These are phyloP conservation scores for Rhodotorula sp. DNA, from an alignment of 1,284 basidiomycete genomes.

Conservation along the genomic window DNA sequence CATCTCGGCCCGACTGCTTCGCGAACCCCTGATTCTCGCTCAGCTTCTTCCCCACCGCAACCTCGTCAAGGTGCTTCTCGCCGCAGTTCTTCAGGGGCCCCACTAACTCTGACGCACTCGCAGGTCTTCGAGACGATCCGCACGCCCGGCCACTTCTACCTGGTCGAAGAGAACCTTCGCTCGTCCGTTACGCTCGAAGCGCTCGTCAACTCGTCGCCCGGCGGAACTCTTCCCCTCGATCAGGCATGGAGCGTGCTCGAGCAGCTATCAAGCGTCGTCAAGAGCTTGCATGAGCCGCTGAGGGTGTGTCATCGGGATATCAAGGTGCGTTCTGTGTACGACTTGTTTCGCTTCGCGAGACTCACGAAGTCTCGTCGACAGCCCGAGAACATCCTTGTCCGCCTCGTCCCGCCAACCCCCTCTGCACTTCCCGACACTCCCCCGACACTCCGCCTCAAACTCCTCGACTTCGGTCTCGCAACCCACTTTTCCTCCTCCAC, in stretches of 20 bases:
- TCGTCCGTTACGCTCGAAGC: slow-evolving; percentile 52
- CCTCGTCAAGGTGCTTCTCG: slow-evolving; percentile 48
- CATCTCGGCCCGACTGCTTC: slow-evolving; percentile 57
- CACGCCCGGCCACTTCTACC: slow-evolving; percentile 59
- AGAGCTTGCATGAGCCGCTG: slow-evolving; percentile 55
- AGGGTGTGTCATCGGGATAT: slow-evolving; percentile 59
- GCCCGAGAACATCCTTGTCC: slow-evolving; percentile 53
- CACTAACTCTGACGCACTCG: neutral
- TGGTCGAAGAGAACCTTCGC: slow-evolving; percentile 56
- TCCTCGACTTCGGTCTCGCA: slow-evolving; percentile 59
- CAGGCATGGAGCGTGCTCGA: slow-evolving; percentile 52
- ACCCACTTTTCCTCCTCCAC: slow-evolving; percentile 59
- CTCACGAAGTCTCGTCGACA: neutral
- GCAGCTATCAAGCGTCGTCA: slow-evolving; percentile 57
- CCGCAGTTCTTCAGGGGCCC: no score
- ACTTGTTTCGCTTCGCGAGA: neutral
- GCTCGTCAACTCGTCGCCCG: slow-evolving; percentile 42
- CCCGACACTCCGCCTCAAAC: slow-evolving; percentile 49
- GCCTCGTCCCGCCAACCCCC: slow-evolving; percentile 49
- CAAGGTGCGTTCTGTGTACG: slow-evolving; percentile 49
- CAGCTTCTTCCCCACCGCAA: slow-evolving; percentile 59
- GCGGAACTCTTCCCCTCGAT: slow-evolving; percentile 43
- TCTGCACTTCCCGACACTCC: slow-evolving; percentile 16
- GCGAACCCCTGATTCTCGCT: slow-evolving; percentile 58
- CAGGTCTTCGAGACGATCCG: slow-evolving; percentile 57